Evolutionary conservation across 352 stramenopile species (phyloP), one percentile per base, ranked within the genome.

Genomic region (Blastocystis sp.): DNA sequence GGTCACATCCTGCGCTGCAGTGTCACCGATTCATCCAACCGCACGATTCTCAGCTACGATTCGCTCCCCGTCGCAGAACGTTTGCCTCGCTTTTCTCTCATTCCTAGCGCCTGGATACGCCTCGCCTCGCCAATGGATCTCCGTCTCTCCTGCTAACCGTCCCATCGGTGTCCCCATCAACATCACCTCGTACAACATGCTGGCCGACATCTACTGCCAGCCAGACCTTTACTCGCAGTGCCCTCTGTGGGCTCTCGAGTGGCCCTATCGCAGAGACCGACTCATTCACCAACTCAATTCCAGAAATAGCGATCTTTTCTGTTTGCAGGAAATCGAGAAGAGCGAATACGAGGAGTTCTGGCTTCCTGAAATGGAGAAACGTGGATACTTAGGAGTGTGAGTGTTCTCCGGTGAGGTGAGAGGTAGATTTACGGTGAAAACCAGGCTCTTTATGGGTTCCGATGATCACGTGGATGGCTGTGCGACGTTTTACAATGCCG

Each of bases 331-430:
- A 92, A 95, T 99, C 6, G 97, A 99, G 94, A 95, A 95, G 3
- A 96, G 99, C 90, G 95, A 99, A 88, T 99, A 98, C 91, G 97
- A 98, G 90, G 95, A 94, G 81, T 97, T 98, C 91, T 94, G 99
- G 79, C 94, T 97, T 76, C 95, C 95, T 26, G 93, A 97, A 90
- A 96, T 99, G 93, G 92, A 93, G 30, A 94, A 97, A 50, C 94
- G 93, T 90, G 97, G 97, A 1, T 99, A 98, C 89, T 96, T 98
- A 91, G 96, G 96, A 59, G 95, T 98, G 82, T 99, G 8, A n/a
- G 26, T 16, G 30, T 62, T 18, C 18, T 24, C 24, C 3, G 43
- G 4, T 1, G 26, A 9, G 7, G 5, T 81, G n/a, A 41, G 7
- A 0, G 11, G 34, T n/a, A 81, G 70, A 4, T 81, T 98, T 92